phyloP scores from a whole-genome alignment of 1,284 basidiomycete species.

The Pholiota adiposa region DNA sequence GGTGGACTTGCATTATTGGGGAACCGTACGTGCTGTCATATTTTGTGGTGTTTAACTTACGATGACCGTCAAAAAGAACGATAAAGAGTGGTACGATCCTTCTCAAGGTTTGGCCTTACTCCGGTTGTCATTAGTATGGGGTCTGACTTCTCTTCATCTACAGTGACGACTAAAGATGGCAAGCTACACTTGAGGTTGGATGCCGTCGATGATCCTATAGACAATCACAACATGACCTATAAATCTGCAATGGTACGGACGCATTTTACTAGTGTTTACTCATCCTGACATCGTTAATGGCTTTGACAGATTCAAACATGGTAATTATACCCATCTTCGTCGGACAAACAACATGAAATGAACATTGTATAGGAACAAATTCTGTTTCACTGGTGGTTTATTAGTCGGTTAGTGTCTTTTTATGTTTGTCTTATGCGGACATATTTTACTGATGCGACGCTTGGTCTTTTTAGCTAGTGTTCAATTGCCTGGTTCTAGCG shows the following conservation, averaged over 20 bases:
- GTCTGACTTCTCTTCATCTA: neutral
- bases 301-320: slow-evolving; percentile 39
- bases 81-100: slow-evolving; percentile 52
- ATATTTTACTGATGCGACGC: neutral
- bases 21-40: slow-evolving; percentile 38
- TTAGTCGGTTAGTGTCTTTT: slow-evolving; percentile 56
- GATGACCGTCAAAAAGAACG: slow-evolving; percentile 29
- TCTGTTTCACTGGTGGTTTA: slow-evolving; percentile 83
- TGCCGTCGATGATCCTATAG: slow-evolving; percentile 24
- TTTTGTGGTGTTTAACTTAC: neutral
- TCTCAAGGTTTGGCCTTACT: slow-evolving; percentile 29
- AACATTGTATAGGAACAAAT: slow-evolving; percentile 51
- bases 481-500: slow-evolving; percentile 61
- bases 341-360: neutral
- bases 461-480: slow-evolving; percentile 45
- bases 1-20: slow-evolving; percentile 51
- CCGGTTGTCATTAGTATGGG: neutral
- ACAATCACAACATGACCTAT: slow-evolving; percentile 43
- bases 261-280: neutral
- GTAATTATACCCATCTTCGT: slow-evolving; percentile 22
- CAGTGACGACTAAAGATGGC: slow-evolving; percentile 40
- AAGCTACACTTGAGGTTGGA: slow-evolving; percentile 37
- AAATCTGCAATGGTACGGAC: slow-evolving; percentile 42
- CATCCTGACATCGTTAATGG: neutral
- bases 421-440: slow-evolving; percentile 1